Base-by-base conservation (phyloP, 768 basidiomycete genomes). In the Naganishia antarctica region DNA sequence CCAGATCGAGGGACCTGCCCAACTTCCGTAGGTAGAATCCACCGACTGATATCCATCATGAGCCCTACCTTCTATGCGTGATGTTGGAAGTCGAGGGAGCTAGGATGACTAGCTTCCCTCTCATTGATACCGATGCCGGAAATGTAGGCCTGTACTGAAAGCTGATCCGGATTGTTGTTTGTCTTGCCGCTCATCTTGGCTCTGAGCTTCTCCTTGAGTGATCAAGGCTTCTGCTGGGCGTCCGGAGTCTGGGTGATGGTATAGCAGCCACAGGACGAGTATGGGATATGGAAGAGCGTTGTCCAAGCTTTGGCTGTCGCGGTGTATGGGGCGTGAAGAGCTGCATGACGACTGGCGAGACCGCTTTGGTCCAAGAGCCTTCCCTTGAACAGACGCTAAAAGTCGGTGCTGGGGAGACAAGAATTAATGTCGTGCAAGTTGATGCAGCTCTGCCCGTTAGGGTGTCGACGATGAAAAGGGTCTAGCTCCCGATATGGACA, bases 251-350 rank as follows among this genome's bases (percentile, higher is more conserved):
- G 9, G 11, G 4, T 18, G 51, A 37, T 15, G 6, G 8, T 34
- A 32, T 53, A 53, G n/a, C 51, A 53, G 21, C 51, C 51, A 21
- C 51, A 53, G n/a, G 51, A 21, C 34, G 51, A 53, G 34, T 53
- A 53, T 25, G 51, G 51, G 21, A 53, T 7, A 1, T 21, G 7
- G 34, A 37, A 37, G 34, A 53, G 32, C 8, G 18, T 31, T 16
- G 15, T 4, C 51, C 51, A 53, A 13, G 51, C 25, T 21, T 34
- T 34, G 4, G 51, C 51, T 2, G 51, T 53, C 18, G 51, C 7
- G 29, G 15, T 21, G 23, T 21, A 53, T 16, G 51, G 32, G 11
- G 51, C 51, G 23, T 53, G 51, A 23, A 53, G 29, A 2, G 16
- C 34, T 2, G 51, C 51, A 40, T 34, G 13, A 34, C 15, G 31